These are phyloP conservation scores for Pseudocercospora ulei DNA, from an alignment of 2,329 filamentous ascomycete species.

Conservation along the genomic window DNA sequence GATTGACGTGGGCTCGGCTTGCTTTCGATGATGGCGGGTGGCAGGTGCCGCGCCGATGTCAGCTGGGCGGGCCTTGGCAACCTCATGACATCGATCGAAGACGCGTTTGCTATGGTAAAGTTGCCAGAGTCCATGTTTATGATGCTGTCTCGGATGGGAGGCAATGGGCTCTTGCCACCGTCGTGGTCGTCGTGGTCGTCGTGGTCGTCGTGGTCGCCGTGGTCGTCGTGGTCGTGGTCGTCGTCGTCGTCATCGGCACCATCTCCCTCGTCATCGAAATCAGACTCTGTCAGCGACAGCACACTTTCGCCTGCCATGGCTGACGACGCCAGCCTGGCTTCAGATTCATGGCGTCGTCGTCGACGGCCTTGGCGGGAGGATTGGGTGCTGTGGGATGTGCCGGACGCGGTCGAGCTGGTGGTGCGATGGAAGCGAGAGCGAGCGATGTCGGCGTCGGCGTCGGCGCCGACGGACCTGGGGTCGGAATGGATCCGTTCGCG, in stretches of 20 bases:
- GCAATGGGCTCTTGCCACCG: constrained; percentile 8
- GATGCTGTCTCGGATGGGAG: constrained; percentile 23
- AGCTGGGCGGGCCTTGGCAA: constrained; percentile 16
- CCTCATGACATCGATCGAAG: constrained; percentile 18
- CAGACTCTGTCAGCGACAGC: constrained; percentile 18
- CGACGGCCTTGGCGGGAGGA: constrained; percentile 18
- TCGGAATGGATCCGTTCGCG: constrained; percentile 2
- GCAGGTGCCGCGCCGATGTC: constrained; percentile 5
- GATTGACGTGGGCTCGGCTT: constrained; percentile 12
- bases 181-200: constrained; percentile 8
- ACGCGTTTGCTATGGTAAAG: constrained; percentile 19
- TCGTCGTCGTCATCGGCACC: constrained; percentile 5
- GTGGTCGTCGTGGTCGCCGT: constrained; percentile 6
- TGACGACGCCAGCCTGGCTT: constrained; percentile 9
- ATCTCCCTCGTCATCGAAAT: constrained; percentile 16
- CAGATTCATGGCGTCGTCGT: constrained; percentile 1
- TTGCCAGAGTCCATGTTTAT: constrained; percentile 19
- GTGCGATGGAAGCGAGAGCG: constrained; percentile 4
- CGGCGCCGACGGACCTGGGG: constrained; percentile 9
- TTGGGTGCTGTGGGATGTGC: constrained; percentile 22
- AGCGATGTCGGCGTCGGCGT: constrained; percentile 15
- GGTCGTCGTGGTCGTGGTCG: no score
- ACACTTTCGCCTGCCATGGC: constrained; percentile 15
- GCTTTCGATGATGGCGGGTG: constrained; percentile 9
- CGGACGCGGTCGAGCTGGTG: constrained; percentile 9